Evolutionary conservation across 1,139 yeast species (phyloP).

Genomic region (Yamadazyma oceani): DNA sequence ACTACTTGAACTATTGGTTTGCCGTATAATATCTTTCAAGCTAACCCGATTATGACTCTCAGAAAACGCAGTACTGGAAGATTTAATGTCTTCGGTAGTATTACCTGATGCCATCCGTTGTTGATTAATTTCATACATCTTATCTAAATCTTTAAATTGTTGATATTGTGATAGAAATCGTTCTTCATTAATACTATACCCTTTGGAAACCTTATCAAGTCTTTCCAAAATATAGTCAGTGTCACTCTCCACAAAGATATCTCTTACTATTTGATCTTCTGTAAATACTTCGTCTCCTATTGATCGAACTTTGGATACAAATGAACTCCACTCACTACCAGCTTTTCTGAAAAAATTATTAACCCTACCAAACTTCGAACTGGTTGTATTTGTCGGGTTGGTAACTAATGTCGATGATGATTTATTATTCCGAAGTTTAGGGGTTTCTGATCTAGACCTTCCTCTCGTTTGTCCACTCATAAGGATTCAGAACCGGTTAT

Average conservation of each 20-base stretch:
- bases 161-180: conserved; percentile 34
- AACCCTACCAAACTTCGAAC: conserved; percentile 10
- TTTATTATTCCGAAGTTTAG: no score
- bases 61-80: conserved; percentile 22
- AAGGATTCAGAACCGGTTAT: no score
- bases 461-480: no score
- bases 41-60: conserved; percentile 17
- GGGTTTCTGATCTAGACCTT: no score
- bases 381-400: no score
- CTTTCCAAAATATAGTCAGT: conserved; percentile 25
- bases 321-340: conserved; percentile 33
- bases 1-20: conserved; percentile 11
- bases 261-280: conserved; percentile 42
- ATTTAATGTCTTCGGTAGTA: conserved; percentile 20
- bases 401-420: no score
- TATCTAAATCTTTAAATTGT: conserved; percentile 36
- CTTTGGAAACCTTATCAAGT: conserved; percentile 21
- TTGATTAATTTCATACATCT: conserved; percentile 28
- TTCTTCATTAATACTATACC: conserved; percentile 32
- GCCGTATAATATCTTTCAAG: conserved; percentile 31
- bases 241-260: conserved; percentile 42
- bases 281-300: conserved; percentile 45
- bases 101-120: conserved; percentile 1
- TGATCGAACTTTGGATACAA: conserved; percentile 33
- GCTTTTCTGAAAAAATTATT: conserved; percentile 31